Percentiles rank a stretch among this genome's conserved stretches.
Evolutionary conservation across 371 early-diverging fungal genomes (phyloP).

Genomic region (Saksenaea oblongispora): DNA sequence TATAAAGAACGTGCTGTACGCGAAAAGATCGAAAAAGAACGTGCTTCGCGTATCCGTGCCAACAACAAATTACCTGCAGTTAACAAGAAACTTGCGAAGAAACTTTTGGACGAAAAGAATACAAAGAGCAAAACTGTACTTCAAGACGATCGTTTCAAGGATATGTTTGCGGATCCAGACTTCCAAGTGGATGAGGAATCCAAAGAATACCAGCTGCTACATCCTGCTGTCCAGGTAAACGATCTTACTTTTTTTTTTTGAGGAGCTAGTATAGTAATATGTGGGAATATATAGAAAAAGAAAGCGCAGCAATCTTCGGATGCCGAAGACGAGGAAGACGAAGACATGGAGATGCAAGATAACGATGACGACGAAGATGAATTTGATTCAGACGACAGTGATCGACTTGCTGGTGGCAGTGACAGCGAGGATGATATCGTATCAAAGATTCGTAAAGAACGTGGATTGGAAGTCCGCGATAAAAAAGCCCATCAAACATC

Average conservation of each 20-base stretch:
- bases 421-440: conserved; percentile 52
- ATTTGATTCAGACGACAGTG: conserved; percentile 48
- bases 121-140: conserved; percentile 61
- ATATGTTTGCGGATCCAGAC: conserved; percentile 90
- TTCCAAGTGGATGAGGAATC: conserved; percentile 91
- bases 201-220: conserved; percentile 83
- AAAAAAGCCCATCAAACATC: conserved; percentile 22
- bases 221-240: conserved; percentile 61
- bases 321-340: conserved; percentile 52
- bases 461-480: conserved; percentile 41
- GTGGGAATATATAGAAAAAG: conserved; percentile 22
- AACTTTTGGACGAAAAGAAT: conserved; percentile 61
- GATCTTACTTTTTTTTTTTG: background rate
- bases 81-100: conserved; percentile 82
- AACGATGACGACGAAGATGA: conserved; percentile 34
- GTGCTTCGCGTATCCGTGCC: conserved; percentile 88
- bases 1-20: conserved; percentile 76
- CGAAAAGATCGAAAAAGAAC: conserved; percentile 84
- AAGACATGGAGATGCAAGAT: conserved; percentile 10
- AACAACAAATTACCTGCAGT: conserved; percentile 89
- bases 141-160: conserved; percentile 85
- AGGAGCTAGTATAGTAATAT: background rate
- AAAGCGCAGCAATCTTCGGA: conserved; percentile 36
- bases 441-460: conserved; percentile 47
- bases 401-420: conserved; percentile 40